phyloP scores from a whole-genome alignment of 2,329 filamentous ascomycete genomes.

The Aureobasidium sp. region DNA sequence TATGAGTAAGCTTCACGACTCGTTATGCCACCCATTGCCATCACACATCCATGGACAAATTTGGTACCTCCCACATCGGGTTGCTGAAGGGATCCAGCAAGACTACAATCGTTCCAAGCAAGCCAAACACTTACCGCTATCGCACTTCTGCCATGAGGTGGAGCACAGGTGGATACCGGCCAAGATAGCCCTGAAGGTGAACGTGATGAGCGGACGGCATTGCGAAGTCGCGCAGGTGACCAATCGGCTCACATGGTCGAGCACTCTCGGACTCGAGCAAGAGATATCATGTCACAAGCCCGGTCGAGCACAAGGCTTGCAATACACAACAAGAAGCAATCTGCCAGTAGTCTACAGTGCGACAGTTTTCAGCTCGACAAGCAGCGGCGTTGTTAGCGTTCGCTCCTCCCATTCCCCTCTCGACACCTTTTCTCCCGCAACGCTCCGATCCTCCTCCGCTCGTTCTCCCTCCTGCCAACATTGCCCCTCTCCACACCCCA shows the following conservation, averaged over 20 bases:
- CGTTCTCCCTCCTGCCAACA: neutral
- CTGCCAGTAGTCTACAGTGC: neutral
- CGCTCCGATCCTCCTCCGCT: constrained; percentile 9
- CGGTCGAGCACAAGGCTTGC: neutral
- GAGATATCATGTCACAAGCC: neutral
- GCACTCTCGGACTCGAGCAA: constrained; percentile 7
- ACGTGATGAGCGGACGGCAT: constrained; percentile 8
- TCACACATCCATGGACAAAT: neutral
- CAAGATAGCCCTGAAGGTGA: constrained; percentile 7
- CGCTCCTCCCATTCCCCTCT: constrained; percentile 7
- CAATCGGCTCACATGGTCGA: constrained; percentile 12
- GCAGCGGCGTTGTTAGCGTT: constrained; percentile 2
- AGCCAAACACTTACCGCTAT: neutral
- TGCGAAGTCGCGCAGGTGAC: constrained; percentile 10
- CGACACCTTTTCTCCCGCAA: constrained; percentile 10
- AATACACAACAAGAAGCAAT: neutral
- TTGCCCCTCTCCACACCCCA: constrained; percentile 34
- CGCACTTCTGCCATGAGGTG: neutral
- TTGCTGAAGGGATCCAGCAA: neutral
- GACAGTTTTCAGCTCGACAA: constrained; percentile 1
- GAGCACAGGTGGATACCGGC: constrained; percentile 6
- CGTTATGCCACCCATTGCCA: neutral
- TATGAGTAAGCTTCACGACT: neutral
- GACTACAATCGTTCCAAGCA: neutral
- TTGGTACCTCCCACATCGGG: neutral